phyloP scores from a whole-genome alignment of 495 filamentous ascomycete species.

The Penicillium malachiteum region DNA sequence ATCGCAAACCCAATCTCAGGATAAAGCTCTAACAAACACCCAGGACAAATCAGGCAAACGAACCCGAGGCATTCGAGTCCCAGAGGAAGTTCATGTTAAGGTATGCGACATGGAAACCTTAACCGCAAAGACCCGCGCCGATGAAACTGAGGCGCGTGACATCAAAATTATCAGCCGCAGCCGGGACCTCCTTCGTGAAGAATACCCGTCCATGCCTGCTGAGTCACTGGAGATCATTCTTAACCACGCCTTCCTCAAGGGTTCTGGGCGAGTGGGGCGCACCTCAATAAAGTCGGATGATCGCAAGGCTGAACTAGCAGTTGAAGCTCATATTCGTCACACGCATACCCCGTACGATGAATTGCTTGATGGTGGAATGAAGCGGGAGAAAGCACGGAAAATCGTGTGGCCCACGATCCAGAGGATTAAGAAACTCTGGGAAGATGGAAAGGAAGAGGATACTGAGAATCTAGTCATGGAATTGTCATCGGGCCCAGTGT shows the following conservation, averaged over 20 bases:
- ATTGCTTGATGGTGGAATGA: conserved; percentile 29
- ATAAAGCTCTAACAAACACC: background rate
- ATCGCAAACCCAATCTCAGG: background rate
- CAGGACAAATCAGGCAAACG: conserved; percentile 35
- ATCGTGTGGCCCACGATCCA: conserved; percentile 28
- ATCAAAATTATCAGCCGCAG: conserved; percentile 31
- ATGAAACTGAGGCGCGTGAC: conserved; percentile 37
- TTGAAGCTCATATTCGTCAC: conserved; percentile 54
- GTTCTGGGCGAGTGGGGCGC: conserved; percentile 51
- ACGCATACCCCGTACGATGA: conserved; percentile 46
- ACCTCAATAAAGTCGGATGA: conserved; percentile 32
- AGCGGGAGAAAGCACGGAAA: conserved; percentile 25
- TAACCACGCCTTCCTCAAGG: conserved; percentile 47
- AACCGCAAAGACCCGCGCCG: conserved; percentile 42
- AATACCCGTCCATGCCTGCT: conserved; percentile 47
- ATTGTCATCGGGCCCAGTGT: no score
- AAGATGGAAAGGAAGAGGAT: conserved; percentile 7
- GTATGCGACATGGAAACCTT: conserved; percentile 31
- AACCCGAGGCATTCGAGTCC: conserved; percentile 47
- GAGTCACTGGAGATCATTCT: conserved; percentile 38
- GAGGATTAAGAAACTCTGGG: conserved; percentile 33
- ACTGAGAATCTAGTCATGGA: no score
- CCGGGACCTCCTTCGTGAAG: conserved; percentile 28
- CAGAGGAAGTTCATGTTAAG: conserved; percentile 31
- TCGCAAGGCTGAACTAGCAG: conserved; percentile 41